Conservation (phyloP, 2,329 filamentous ascomycete genomes). For the Fusarium succisae region DNA sequence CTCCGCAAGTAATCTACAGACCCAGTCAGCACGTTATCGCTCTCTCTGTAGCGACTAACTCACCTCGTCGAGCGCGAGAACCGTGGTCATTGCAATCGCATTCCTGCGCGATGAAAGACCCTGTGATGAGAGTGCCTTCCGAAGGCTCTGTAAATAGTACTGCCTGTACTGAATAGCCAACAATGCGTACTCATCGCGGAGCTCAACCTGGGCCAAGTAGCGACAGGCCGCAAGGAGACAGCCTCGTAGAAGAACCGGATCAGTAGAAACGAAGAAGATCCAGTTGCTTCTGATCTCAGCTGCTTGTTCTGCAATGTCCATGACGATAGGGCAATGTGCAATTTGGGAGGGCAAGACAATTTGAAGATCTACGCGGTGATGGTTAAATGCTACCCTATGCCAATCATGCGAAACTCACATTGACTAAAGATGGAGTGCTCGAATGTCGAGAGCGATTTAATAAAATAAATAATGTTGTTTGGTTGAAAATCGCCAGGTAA, state of each 20-base stretch:
- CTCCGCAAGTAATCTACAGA: neutral
- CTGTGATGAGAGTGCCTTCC: neutral
- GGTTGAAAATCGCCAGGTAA: neutral
- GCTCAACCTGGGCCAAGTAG: neutral
- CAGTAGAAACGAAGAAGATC: conserved; percentile 4
- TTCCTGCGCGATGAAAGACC: neutral
- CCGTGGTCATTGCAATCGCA: neutral
- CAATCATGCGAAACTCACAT: neutral
- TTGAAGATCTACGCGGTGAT: neutral
- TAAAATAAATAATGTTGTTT: neutral
- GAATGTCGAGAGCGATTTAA: neutral
- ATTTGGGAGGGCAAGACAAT: neutral
- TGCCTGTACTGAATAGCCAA: neutral
- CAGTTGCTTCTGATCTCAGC: neutral
- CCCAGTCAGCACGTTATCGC: neutral
- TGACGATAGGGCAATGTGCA: neutral
- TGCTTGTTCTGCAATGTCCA: neutral
- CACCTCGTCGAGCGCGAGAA: conserved; percentile 9
- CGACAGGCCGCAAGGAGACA: conserved; percentile 3
- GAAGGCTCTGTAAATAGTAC: neutral
- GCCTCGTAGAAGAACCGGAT: neutral
- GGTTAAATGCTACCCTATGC: neutral
- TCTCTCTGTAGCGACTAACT: neutral
- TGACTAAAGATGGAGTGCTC: conserved; percentile 2
- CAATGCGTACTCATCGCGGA: neutral